phyloP scores from a whole-genome alignment of 768 basidiomycete genomes.

The Collybia mongolica region DNA sequence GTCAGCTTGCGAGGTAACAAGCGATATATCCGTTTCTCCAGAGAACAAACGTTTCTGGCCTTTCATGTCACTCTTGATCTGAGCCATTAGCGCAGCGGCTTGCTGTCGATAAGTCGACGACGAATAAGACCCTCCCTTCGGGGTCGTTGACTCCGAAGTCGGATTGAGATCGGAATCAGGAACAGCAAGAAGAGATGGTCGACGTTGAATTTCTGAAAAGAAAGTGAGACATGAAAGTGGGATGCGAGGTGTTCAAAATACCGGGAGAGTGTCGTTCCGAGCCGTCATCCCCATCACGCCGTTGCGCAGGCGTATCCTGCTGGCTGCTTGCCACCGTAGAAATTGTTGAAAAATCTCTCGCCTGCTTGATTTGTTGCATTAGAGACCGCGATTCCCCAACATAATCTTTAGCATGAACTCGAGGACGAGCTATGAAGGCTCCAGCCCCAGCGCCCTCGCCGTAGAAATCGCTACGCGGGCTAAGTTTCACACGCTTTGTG shows the following conservation, averaged over 20 bases:
- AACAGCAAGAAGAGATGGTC: conserved; percentile 31
- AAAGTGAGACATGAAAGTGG: not conserved
- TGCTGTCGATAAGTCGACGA: conserved; percentile 72
- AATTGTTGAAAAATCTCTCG: conserved; percentile 75
- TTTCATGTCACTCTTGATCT: conserved; percentile 79
- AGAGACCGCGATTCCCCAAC: conserved; percentile 74
- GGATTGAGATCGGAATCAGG: conserved; percentile 25
- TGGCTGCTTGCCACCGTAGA: conserved; percentile 56
- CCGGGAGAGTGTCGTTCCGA: conserved; percentile 18
- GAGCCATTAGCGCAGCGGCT: conserved; percentile 80
- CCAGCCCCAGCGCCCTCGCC: conserved; percentile 47
- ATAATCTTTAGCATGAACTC: conserved; percentile 58
- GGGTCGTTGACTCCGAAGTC: conserved; percentile 28
- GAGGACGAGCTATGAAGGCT: conserved; percentile 49
- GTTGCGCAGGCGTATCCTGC: conserved; percentile 23
- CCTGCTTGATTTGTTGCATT: conserved; percentile 79
- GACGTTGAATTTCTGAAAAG: conserved; percentile 24
- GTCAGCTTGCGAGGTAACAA: conserved; percentile 33
- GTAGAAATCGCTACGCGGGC: conserved; percentile 60
- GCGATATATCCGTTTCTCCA: conserved; percentile 57
- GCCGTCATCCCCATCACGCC: conserved; percentile 9
- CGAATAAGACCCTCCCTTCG: conserved; percentile 43
- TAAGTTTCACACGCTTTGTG: conserved; percentile 79
- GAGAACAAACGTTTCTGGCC: conserved; percentile 73
- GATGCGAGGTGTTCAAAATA: conserved; percentile 7